phyloP scores from a whole-genome alignment of 139 green algal genomes.

The Volvox reticuliferus region DNA sequence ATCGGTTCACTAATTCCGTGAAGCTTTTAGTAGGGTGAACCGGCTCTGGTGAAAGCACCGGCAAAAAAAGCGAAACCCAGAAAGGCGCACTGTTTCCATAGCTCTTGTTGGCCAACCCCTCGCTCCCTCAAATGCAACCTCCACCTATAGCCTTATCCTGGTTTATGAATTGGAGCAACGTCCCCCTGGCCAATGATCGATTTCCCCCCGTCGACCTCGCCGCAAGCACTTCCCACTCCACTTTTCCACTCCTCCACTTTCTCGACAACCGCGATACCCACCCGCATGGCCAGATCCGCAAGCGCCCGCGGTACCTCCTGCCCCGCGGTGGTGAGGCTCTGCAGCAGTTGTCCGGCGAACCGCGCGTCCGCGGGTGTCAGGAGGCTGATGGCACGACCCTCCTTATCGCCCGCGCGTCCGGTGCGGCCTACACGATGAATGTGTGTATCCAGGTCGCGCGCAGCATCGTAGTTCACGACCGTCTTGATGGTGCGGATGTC shows the following conservation, averaged over 20 bases:
- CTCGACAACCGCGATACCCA: not conserved
- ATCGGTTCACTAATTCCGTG: too few species aligned
- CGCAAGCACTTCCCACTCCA: too few species aligned
- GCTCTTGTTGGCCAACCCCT: too few species aligned
- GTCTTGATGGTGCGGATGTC: constrained; percentile 95
- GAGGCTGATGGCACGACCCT: constrained; percentile 90
- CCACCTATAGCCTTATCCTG: too few species aligned
- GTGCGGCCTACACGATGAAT: constrained; percentile 92
- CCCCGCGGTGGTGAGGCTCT: constrained; percentile 75
- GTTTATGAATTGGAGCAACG: too few species aligned
- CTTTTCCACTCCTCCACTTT: not conserved
- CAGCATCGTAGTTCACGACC: constrained; percentile 90
- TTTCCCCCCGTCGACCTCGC: too few species aligned
- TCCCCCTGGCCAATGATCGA: too few species aligned
- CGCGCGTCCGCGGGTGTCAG: constrained; percentile 77
- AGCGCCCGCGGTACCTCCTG: constrained; percentile 82
- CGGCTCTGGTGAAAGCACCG: too few species aligned
- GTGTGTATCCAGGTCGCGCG: constrained; percentile 91
- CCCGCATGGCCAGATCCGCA: constrained; percentile 79
- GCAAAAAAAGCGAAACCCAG: too few species aligned
- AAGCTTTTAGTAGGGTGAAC: too few species aligned
- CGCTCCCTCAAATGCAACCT: too few species aligned
- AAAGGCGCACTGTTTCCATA: too few species aligned
- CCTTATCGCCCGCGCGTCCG: constrained; percentile 94
- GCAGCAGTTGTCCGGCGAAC: constrained; percentile 83